Base-by-base conservation (phyloP, 306 rosid species). In the Glycine tomentella region DNA sequence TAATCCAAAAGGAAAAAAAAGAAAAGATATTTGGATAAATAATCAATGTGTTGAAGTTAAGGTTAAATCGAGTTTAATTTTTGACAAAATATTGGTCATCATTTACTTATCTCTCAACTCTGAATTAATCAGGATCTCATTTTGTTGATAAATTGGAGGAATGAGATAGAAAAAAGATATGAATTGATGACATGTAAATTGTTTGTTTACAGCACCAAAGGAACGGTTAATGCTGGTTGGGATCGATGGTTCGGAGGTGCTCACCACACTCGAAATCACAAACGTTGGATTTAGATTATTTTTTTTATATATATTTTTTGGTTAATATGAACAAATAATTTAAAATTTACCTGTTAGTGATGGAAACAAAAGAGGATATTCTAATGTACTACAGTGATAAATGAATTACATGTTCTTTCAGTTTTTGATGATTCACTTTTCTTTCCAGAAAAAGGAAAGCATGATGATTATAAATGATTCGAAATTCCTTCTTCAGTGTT, bases 191-290 rank as follows among this genome's bases (percentile, higher is more conserved):
- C 7, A 34, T 40, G 11, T 55, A 13, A 58, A 44, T 3, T 56
- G 34, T 10, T 84, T 78, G 20, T 15, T 66, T 66, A 72, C 85
- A 94, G 97, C 82, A 85, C 82, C 2, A 81, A 45, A 72, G 91
- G 94, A 5, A 82, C 97, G 6, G 50, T 49, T 7, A 90, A 88
- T 46, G 89, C 16, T 2, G 76, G 80, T 42, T 94, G 98, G 97
- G 98, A 94, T 83, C 78, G 91, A 73, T 94, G 98, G 98, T 94
- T 94, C 80, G 67, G 94, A 80, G 93, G 97, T 48, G 83, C 88
- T 65, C 92, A 91, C 79, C 81, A 82, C 83, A 59, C 89, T 12
- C 77, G 89, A 68, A 87, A 66, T 69, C 92, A 91, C 74, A 92
- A 87, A 75, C 96, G 97, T 11, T 90, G 97, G 98, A 90, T 92